Evolutionary conservation across 2,329 filamentous ascomycete species (phyloP).

Genomic region (Akanthomyces muscarius): DNA sequence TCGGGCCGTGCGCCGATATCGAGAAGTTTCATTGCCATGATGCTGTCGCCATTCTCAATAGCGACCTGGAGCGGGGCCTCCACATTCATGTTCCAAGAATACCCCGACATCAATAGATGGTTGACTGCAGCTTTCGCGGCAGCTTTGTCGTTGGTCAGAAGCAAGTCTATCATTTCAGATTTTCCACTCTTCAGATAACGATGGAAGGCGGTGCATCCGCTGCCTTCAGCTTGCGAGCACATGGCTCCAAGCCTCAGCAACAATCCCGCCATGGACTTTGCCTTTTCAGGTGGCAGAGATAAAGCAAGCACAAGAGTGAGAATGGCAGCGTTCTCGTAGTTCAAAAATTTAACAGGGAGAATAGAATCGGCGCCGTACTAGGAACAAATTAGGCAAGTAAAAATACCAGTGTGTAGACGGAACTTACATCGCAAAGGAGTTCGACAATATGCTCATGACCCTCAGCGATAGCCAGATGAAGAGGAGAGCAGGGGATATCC

Average conservation of each 20-base stretch:
- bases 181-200: slow-evolving; percentile 54
- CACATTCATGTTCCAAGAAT: slow-evolving; percentile 32
- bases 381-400: slow-evolving; percentile 22
- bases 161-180: slow-evolving; percentile 42
- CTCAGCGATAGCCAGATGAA: slow-evolving; percentile 74
- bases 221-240: slow-evolving; percentile 65
- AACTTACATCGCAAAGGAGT: slow-evolving; percentile 56
- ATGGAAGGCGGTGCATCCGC: slow-evolving; percentile 62
- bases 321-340: slow-evolving; percentile 55
- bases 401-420: neutral
- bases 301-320: slow-evolving; percentile 67
- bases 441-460: slow-evolving; percentile 68
- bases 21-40: slow-evolving; percentile 57
- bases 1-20: slow-evolving; percentile 56
- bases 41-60: slow-evolving; percentile 47
- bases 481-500: slow-evolving; percentile 69
- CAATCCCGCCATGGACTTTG: slow-evolving; percentile 59
- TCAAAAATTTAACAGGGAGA: slow-evolving; percentile 65
- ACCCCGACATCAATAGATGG: slow-evolving; percentile 48
- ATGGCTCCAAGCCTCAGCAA: slow-evolving; percentile 69
- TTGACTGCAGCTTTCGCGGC: slow-evolving; percentile 63
- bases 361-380: slow-evolving; percentile 74
- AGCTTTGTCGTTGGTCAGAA: slow-evolving; percentile 55
- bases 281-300: slow-evolving; percentile 57
- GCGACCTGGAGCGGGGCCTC: slow-evolving; percentile 56